Percentiles rank a stretch among this genome's conserved stretches.
These are phyloP conservation scores for Nyctanthes arbortristis DNA, from an alignment of 257 asterid species.

Conservation along the genomic window DNA sequence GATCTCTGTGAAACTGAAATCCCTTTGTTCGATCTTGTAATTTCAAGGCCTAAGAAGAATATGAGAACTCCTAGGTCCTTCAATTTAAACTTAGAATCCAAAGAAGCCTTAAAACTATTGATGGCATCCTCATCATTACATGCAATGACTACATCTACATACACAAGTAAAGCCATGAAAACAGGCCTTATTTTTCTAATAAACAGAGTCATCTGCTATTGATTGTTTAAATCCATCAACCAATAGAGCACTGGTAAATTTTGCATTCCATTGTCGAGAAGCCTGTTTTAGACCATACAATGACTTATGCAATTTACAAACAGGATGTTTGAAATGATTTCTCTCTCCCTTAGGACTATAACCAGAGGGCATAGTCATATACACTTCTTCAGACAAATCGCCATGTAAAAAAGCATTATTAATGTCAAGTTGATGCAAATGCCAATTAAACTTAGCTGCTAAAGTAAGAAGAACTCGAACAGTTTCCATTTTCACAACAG, in stretches of 20 bases:
- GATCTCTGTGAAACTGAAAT: not conserved
- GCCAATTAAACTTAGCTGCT: not conserved
- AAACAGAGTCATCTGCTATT: not conserved
- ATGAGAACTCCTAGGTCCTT: not conserved
- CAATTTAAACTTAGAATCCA: not conserved
- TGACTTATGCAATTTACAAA: no score
- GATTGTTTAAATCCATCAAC: not conserved
- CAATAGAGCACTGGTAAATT: not conserved
- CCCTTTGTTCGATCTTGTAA: not conserved
- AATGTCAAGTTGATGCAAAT: not conserved
- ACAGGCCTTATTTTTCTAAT: no score
- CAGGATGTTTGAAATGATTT: no score
- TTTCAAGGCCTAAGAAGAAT: not conserved
- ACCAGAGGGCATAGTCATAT: not conserved
- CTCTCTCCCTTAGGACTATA: not conserved
- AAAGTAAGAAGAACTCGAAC: not conserved
- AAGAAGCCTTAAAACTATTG: not conserved
- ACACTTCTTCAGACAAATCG: not conserved
- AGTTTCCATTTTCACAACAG: not conserved
- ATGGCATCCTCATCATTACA: not conserved
- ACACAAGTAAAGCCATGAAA: no score
- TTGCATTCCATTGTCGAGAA: not conserved
- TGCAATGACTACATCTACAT: not conserved
- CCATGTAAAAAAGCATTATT: not conserved
- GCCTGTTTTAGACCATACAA: not conserved